A percentile compares a stretch with the other conserved stretches of the same genome.
Evolutionary conservation across 208 protist genomes (phyloP).

Genomic region (Blastocrithidia nonstop): DNA sequence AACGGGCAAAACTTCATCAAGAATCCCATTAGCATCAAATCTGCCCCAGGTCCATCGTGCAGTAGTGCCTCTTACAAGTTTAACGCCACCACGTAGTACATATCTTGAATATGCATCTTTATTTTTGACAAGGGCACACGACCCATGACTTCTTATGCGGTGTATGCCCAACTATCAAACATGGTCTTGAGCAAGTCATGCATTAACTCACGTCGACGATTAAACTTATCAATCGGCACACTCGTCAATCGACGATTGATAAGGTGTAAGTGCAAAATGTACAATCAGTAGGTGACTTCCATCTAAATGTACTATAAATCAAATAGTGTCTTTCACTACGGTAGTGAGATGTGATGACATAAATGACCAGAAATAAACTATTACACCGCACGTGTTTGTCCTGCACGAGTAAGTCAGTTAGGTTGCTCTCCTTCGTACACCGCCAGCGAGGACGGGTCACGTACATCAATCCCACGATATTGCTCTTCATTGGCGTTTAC

Average conservation of each 20-base stretch:
- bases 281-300: conserved; percentile 83
- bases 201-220: conserved; percentile 72
- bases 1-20: conserved; percentile 81
- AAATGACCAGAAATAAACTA: conserved; percentile 84
- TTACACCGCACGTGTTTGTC: conserved; percentile 65
- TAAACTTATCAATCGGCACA: conserved; percentile 77
- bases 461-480: conserved; percentile 69
- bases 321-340: conserved; percentile 70
- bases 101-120: conserved; percentile 79
- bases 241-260: conserved; percentile 66
- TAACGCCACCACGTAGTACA: conserved; percentile 82
- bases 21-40: conserved; percentile 81
- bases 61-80: conserved; percentile 82
- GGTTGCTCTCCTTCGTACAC: conserved; percentile 70
- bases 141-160: conserved; percentile 78
- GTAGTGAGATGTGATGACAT: conserved; percentile 73
- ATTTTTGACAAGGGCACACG: conserved; percentile 75
- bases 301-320: conserved; percentile 82
- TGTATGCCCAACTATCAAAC: conserved; percentile 73
- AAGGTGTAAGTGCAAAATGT: conserved; percentile 75
- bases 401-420: conserved; percentile 67
- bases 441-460: conserved; percentile 65
- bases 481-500: conserved; percentile 55
- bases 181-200: conserved; percentile 79
- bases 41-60: conserved; percentile 60